Conservation (phyloP, 768 basidiomycete species). For the Tephrocybe rancida region DNA sequence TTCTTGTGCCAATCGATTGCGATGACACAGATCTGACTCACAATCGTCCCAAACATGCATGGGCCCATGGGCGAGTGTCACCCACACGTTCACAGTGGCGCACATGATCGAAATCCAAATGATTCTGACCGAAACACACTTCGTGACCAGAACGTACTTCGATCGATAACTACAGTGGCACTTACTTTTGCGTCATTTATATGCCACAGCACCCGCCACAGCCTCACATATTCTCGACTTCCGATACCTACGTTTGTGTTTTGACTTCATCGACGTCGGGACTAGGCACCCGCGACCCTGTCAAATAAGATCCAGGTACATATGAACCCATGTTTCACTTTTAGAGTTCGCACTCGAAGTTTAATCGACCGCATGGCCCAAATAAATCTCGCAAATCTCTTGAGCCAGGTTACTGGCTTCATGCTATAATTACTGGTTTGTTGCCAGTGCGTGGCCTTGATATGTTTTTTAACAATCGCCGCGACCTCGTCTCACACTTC, state of each 20-base stretch:
- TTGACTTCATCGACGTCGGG: conserved; percentile 8
- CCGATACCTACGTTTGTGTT: not conserved
- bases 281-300: conserved; percentile 8
- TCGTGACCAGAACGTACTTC: not conserved
- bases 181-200: not conserved
- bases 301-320: conserved; percentile 6
- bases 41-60: too few species aligned
- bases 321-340: conserved; percentile 1
- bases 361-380: conserved; percentile 1
- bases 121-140: too few species aligned
- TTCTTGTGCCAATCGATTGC: too few species aligned
- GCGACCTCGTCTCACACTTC: not conserved
- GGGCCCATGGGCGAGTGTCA: too few species aligned
- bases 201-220: not conserved
- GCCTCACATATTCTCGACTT: too few species aligned
- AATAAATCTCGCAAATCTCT: not conserved
- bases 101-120: not conserved
- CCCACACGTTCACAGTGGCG: conserved; percentile 5
- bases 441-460: not conserved
- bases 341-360: conserved; percentile 4
- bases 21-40: too few species aligned
- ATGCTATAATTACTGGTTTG: conserved; percentile 2
- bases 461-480: not conserved
- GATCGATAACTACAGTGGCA: conserved; percentile 3
- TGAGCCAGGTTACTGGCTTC: conserved; percentile 6